Evolutionary conservation across 176 grass and related monocot species (phyloP), one percentile per base, ranked within the genome.

Genomic region (maize (Zea mays)): DNA sequence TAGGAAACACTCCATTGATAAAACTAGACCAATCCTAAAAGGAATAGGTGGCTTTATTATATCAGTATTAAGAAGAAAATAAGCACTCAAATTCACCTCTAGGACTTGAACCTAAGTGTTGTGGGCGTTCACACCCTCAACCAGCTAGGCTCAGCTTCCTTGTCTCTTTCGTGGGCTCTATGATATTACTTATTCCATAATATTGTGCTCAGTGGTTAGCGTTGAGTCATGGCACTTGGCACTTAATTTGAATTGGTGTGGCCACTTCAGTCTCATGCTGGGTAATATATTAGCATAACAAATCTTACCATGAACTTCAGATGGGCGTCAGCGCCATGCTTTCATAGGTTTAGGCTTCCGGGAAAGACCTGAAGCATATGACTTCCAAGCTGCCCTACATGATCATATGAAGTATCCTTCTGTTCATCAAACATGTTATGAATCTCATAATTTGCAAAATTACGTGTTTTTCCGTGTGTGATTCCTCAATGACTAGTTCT

Each of bases 371-470:
- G 65, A 99, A 93, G 96, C 96, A 83, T 99, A 99, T 81, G 96
- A 99, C 60, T 99, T 99, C 82, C 96, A 99, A 87, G 96, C 96
- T 88, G 90, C 96, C 85, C 87, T 97, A 57, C 89, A 97, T 85
- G 95, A 97, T 74, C 91, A 97, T 64, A 97, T 97, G 91, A 94
- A 97, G 95, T 97, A 97, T 89, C 82, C 91, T 82, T 86, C 27
- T 72, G 17, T 67, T 75, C 76, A 73, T 62, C 57, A 14, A 75
- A 43, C 62, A 71, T 69, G 37, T 39, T 84, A 44, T 69, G 35
- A 43, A 12, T 17, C 39, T 39, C 67, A 15, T 69, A 62, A 15
- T 69, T 75, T 71, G 10, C 36, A 69, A 45, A 19, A 34, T 37
- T 20, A 72, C 14, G 46, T 45, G 7, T 8, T 11, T 64, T 62